Conservation (phyloP, 208 protist genomes). For the Wallacemonas sp. region DNA sequence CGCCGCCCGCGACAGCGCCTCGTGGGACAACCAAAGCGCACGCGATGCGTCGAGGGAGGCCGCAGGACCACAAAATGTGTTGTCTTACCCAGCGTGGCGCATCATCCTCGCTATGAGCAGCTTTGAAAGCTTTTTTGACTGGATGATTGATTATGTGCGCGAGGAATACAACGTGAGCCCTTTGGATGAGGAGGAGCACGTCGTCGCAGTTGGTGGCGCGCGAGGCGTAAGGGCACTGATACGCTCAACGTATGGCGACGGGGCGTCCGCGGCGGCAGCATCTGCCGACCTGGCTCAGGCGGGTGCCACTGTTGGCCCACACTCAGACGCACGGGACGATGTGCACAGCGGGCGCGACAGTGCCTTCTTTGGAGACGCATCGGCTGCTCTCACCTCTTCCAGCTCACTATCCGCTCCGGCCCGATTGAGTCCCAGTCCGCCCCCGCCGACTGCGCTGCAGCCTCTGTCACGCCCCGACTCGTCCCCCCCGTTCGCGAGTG, state of each 20-base stretch:
- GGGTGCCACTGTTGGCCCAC: background rate
- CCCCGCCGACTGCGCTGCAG: background rate
- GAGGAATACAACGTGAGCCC: slow-evolving; percentile 72
- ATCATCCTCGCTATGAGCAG: slow-evolving; percentile 74
- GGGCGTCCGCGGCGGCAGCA: too few relatives aligned
- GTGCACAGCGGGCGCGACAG: too few relatives aligned
- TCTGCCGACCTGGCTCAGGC: too few relatives aligned
- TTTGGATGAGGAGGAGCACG: slow-evolving; percentile 10
- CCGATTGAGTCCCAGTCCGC: slow-evolving; percentile 4
- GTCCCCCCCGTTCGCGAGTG: slow-evolving; percentile 1
- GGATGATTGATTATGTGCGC: slow-evolving; percentile 85
- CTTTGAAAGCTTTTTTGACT: slow-evolving; percentile 78
- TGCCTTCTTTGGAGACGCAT: background rate
- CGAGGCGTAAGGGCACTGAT: slow-evolving; percentile 73
- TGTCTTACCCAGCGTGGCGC: slow-evolving; percentile 81
- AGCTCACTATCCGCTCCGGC: background rate
- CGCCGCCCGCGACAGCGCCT: background rate
- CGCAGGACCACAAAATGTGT: slow-evolving; percentile 35
- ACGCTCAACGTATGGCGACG: slow-evolving; percentile 42
- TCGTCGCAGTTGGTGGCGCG: slow-evolving; percentile 55
- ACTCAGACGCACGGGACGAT: too few relatives aligned
- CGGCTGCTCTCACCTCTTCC: background rate
- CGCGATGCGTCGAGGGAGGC: background rate
- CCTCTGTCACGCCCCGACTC: slow-evolving; percentile 7
- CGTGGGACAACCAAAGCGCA: background rate